phyloP scores from a whole-genome alignment of 2,329 filamentous ascomycete genomes.

The Mycosphaerella sp. region DNA sequence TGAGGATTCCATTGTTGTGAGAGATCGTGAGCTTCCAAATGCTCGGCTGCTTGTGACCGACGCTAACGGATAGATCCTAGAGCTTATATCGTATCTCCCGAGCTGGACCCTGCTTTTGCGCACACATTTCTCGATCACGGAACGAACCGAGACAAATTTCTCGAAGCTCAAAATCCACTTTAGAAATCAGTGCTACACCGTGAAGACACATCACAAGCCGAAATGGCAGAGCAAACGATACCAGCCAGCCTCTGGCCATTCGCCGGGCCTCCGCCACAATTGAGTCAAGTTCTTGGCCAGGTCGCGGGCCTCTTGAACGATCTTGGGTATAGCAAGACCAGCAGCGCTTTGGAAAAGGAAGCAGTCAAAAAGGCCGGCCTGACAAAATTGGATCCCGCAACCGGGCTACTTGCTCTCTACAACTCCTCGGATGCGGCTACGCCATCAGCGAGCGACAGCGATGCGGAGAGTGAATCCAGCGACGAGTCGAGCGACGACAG shows the following conservation, averaged over 20 bases:
- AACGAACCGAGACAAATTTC: not conserved
- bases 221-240: constrained; percentile 2
- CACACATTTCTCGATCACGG: not conserved
- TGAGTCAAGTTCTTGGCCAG: constrained; percentile 25
- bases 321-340: constrained; percentile 31
- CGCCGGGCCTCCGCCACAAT: constrained; percentile 12
- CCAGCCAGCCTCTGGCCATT: constrained; percentile 15
- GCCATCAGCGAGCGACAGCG: constrained; percentile 13
- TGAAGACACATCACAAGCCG: not conserved
- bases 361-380: constrained; percentile 28
- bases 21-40: not conserved
- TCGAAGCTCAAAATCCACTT: not conserved
- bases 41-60: not conserved
- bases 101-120: not conserved
- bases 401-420: constrained; percentile 26
- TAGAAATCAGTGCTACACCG: not conserved
- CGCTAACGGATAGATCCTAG: no score
- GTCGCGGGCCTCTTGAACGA: constrained; percentile 29
- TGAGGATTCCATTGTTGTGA: not conserved
- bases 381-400: constrained; percentile 1
- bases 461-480: constrained; percentile 15
- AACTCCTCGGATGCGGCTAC: constrained; percentile 9
- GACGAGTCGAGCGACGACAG: constrained; percentile 16
- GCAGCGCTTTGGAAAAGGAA: constrained; percentile 30
- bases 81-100: no score